Evolutionary conservation across 305 asterid species (phyloP), one percentile per base, ranked within the genome.

Genomic region (Solanum hybrid): DNA sequence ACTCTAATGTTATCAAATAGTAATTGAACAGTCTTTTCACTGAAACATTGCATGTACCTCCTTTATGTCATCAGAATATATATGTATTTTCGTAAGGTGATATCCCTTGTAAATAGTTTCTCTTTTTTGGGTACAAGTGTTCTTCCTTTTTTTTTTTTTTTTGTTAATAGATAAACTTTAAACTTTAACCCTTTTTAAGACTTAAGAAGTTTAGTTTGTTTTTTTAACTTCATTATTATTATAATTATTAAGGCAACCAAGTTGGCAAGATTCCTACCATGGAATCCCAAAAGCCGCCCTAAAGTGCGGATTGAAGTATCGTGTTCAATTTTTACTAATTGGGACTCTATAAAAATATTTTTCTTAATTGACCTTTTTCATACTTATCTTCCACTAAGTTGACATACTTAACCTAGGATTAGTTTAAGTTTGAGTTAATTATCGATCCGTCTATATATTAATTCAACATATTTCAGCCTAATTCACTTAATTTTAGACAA

Each of bases 271-370:
- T 94, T 91, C 90, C 87, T 87, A 89, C 89, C 40, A 36, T 86
- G 92, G 92, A 92, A 89, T 92, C 94, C 86, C 80, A 90, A 90
- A 91, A 91, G 57, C 90, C 74, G 84, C 91, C 94, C 91, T 80
- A 42, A 90, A 91, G 82, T 85, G 89, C 93, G 90, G 92, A 85
- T 76, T 71, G 20, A 36, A 28, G 88, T 86, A 42, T 12, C 2
- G 64, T 80, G 86, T 37, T 29, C 73, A 26, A 16, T 69, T 85
- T 91, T 93, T 92, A 91, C 90, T 90, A 81, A 35, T 78, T 22
- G 89, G n/a, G 74, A 86, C 92, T 86, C 84, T 87, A 57, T 26
- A 93, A 86, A 89, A 34, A 9, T 78, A 35, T 35, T 8, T 11
- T 11, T 79, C 33, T 79, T 36, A n/a, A 79, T n/a, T 79, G 85